phyloP scores from a whole-genome alignment of 148 eudicot species.

The Rhododendron williamsianum region DNA sequence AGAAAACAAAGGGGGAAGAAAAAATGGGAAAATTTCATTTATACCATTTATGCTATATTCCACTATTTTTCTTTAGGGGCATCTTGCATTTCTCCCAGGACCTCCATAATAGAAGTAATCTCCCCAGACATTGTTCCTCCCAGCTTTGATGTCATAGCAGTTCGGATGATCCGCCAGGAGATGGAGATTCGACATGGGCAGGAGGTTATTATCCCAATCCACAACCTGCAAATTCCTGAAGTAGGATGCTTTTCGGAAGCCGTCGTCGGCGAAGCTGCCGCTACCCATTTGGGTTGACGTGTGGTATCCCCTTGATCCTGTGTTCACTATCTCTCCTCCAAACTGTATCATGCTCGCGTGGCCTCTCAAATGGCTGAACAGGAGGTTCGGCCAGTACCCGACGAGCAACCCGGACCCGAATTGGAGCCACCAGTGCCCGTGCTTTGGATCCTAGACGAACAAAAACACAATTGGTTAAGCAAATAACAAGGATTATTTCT shows the following conservation, averaged over 20 bases:
- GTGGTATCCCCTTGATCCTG: slow-evolving; percentile 68
- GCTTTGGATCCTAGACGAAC: slow-evolving; percentile 79
- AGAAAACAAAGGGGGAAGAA: background rate
- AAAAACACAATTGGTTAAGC: background rate
- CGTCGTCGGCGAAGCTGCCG: slow-evolving; percentile 82
- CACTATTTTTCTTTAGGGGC: slow-evolving; percentile 29
- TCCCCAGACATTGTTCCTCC: slow-evolving; percentile 83
- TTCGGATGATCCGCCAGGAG: slow-evolving; percentile 90
- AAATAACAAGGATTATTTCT: background rate
- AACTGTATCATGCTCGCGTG: slow-evolving; percentile 95
- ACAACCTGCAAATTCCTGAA: slow-evolving; percentile 82
- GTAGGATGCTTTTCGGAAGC: slow-evolving; percentile 89
- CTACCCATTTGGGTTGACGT: slow-evolving; percentile 98
- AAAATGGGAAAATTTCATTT: background rate
- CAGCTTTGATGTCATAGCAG: slow-evolving; percentile 80
- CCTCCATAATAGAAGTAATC: slow-evolving; percentile 93
- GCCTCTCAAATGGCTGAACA: slow-evolving; percentile 69
- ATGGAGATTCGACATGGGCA: slow-evolving; percentile 63
- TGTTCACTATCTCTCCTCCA: slow-evolving; percentile 90
- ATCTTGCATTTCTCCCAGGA: slow-evolving; percentile 75
- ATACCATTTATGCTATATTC: background rate
- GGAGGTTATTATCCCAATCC: slow-evolving; percentile 91
- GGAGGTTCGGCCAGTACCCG: slow-evolving; percentile 86
- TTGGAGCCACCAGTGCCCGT: slow-evolving; percentile 97
- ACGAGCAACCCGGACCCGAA: slow-evolving; percentile 76